Percentiles rank a stretch among this genome's conserved stretches.
phyloP scores from a whole-genome alignment of 306 rosid species.

The Arachis stenosperma region DNA sequence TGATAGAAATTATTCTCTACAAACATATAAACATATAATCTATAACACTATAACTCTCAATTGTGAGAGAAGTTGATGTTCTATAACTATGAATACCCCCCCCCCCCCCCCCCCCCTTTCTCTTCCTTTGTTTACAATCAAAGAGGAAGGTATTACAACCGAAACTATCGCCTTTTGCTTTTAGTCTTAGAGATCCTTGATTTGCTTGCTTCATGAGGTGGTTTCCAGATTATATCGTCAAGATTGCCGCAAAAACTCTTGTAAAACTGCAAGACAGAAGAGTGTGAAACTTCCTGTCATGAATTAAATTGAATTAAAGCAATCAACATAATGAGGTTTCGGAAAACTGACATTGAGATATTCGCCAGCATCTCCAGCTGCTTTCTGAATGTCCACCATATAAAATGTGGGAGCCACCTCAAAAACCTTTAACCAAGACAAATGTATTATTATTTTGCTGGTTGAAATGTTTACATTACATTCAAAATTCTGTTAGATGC shows the following conservation, averaged over 20 bases:
- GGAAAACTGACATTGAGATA: slow-evolving; percentile 72
- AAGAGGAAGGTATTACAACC: neutral
- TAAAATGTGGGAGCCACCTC: slow-evolving; percentile 87
- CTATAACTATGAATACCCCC: neutral
- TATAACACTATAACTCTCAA: neutral
- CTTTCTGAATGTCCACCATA: slow-evolving; percentile 90
- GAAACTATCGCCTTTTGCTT: slow-evolving; percentile 61
- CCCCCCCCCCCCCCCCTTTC: neutral
- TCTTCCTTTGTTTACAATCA: neutral
- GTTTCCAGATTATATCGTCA: slow-evolving; percentile 96
- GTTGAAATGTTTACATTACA: slow-evolving; percentile 14
- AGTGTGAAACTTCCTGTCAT: neutral
- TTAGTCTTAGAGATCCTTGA: slow-evolving; percentile 57
- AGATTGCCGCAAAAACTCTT: slow-evolving; percentile 77
- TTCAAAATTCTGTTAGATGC: slow-evolving; percentile 15
- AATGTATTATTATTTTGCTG: slow-evolving; percentile 11
- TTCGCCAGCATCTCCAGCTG: slow-evolving; percentile 82
- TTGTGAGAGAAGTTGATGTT: neutral
- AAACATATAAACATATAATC: neutral
- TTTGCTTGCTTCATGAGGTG: slow-evolving; percentile 65
- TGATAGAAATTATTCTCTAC: neutral
- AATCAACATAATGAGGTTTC: neutral
- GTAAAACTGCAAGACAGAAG: slow-evolving; percentile 65
- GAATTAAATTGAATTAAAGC: neutral
- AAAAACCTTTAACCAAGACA: slow-evolving; percentile 56